These are phyloP conservation scores for Amanita pallidorosea DNA, from an alignment of 768 basidiomycete genomes.

Conservation along the genomic window DNA sequence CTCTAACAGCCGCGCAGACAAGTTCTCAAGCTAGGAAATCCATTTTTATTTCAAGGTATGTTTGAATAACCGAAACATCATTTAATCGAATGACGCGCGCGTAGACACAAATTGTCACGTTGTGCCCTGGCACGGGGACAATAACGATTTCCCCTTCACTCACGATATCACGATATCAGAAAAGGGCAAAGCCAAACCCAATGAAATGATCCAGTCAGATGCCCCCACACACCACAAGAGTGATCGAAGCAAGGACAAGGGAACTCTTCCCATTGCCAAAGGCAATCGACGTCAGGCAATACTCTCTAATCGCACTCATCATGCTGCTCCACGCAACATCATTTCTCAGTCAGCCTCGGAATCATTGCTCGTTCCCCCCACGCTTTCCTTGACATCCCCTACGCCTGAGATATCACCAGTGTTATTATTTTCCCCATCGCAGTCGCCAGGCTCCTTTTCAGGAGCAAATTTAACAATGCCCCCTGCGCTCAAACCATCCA, in stretches of 20 bases:
- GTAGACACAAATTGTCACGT: neutral
- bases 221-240: neutral
- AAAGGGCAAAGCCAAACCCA: conserved; percentile 8
- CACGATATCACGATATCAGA: conserved; percentile 8
- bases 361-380: conserved; percentile 25
- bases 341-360: conserved; percentile 17
- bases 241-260: conserved; percentile 4
- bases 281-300: neutral
- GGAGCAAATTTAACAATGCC: conserved; percentile 16
- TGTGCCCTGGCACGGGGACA: conserved; percentile 1
- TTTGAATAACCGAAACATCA: neutral
- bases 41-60: conserved; percentile 28
- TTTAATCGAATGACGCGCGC: neutral
- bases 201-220: conserved; percentile 10
- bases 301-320: neutral
- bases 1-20: conserved; percentile 17
- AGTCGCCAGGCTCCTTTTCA: conserved; percentile 14
- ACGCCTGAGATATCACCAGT: conserved; percentile 30
- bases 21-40: conserved; percentile 20
- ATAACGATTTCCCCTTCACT: conserved; percentile 3
- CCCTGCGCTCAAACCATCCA: conserved; percentile 24
- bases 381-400: conserved; percentile 27
- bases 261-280: conserved; percentile 1
- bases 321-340: conserved; percentile 9
- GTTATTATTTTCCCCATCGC: conserved; percentile 12